Evolutionary conservation across 805 yeast genomes (phyloP), one percentile per base, ranked within the genome.

Genomic region (Ogataea pini): DNA sequence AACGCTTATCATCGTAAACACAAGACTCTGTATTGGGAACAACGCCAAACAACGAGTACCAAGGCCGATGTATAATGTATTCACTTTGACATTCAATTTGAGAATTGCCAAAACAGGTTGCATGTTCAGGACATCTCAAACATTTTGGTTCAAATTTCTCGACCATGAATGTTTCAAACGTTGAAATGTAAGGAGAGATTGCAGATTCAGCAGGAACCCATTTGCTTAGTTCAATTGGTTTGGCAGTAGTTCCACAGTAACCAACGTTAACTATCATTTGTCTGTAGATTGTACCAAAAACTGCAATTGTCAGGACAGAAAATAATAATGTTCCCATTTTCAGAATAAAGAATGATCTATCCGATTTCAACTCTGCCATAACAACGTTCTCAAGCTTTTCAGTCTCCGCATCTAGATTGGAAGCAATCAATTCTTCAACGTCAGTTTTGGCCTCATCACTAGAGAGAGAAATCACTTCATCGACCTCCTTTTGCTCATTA

Each of bases 91-190:
- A 92, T 48, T 77, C 81, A 7, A 87, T 60, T 44, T 75, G 71
- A 57, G 86, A 71, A 38, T 74, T 63, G 19, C 81, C 79, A 54
- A 75, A 80, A 67, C 98, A 92, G 32, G 79, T 72, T 0, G 91
- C 94, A 67, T 91, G 83, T 3, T 74, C 77, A 1, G 98, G 97
- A 62, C 98, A 92, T 20, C 78, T 78, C 3, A 78, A 68, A 69
- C 99, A 92, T 0, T 56, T 38, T 2, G 96, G 95, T 42, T 76
- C 75, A 42, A 76, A 62, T 34, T 67, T 59, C 0, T 61, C 48
- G 42, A 77, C 78, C 48, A 86, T 61, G 48, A 70, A 67, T 0
- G 65, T 57, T 34, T 85, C 87, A 8, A 75, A 31, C n/a, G n/a
- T 8, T 56, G 42, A 3, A 22, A 79, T 50, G 39, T 64, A 58